phyloP scores from a whole-genome alignment of 306 rosid genomes.

The Lathyrus oleraceus region DNA sequence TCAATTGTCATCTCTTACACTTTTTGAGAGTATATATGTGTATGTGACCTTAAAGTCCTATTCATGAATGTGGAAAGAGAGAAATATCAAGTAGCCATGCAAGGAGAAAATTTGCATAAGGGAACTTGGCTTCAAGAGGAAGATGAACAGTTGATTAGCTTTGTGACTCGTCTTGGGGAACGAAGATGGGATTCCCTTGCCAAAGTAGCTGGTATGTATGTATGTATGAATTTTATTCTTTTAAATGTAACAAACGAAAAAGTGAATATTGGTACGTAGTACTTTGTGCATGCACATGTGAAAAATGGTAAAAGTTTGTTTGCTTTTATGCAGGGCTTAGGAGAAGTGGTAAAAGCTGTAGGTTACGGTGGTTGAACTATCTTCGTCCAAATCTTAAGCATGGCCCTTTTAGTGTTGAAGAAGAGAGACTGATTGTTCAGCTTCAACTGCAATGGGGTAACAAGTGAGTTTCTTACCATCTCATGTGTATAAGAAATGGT shows the following conservation, averaged over 20 bases:
- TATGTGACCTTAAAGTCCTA: conserved; percentile 19
- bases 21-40: conserved; percentile 29
- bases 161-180: conserved; percentile 55
- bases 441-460: conserved; percentile 79
- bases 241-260: no score
- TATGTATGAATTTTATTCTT: not conserved
- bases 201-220: conserved; percentile 60
- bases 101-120: conserved; percentile 49
- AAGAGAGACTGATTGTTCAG: conserved; percentile 55
- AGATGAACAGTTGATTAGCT: conserved; percentile 59
- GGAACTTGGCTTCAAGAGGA: conserved; percentile 77
- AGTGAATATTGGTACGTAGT: not conserved
- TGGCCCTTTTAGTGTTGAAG: conserved; percentile 51
- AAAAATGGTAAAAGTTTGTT: not conserved
- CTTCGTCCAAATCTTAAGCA: conserved; percentile 68
- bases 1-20: not conserved
- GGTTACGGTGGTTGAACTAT: conserved; percentile 83
- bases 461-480: conserved; percentile 52
- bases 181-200: conserved; percentile 73
- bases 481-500: not conserved
- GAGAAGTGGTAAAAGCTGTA: conserved; percentile 89
- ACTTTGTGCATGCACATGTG: conserved; percentile 10
- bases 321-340: conserved; percentile 46
- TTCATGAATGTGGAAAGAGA: conserved; percentile 10
- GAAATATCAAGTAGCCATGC: conserved; percentile 36